Evolutionary conservation across 2,329 filamentous ascomycete genomes (phyloP), one percentile per base, ranked within the genome.

Genomic region (Fusarium annulatum): DNA sequence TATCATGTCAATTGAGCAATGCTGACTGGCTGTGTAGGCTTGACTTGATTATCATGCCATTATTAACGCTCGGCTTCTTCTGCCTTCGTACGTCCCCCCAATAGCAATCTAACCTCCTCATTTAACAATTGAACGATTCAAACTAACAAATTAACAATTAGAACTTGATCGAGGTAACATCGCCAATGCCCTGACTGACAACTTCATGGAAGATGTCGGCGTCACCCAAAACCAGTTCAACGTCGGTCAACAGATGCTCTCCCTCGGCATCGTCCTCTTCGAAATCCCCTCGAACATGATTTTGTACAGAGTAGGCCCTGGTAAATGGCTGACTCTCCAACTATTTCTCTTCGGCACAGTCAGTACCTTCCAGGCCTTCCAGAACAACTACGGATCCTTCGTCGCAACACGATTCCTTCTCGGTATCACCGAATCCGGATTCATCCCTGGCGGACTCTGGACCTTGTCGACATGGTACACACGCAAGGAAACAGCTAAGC

Each of bases 381-480:
- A 86, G 58, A 81, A 80, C 36, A 84, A 80, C 42, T 86, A 87
- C 48, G 82, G 80, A 4, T 82, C 83, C 6, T 89, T 85, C 72
- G 79, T 89, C 34, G 83, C 81, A 1, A 87, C 86, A 0, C 82
- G 88, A 1, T 83, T 89, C 59, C 78, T 89, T 2, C 83, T 90
- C 2, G 88, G 87, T 4, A 80, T 89, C 18, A 85, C 84, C 7
- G 88, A 89, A 76, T 85, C 85, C 2, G 88, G 88, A 2, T 89
- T 88, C 70, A 89, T 89, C 61, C 88, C 88, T 2, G 88, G 87
- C 7, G 81, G 82, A 11, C 79, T 86, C 1, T 88, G 82, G 80
- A 87, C 86, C 5, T 79, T 89, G 3, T 88, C 87, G 0, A 87
- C 85, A 2, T 89, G 87, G 87, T 89, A 89, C 76, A 88, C 86